Percentiles rank a stretch among this genome's conserved stretches.
phyloP scores from a whole-genome alignment of 768 basidiomycete genomes.

The Psilocybe subaeruginosa region DNA sequence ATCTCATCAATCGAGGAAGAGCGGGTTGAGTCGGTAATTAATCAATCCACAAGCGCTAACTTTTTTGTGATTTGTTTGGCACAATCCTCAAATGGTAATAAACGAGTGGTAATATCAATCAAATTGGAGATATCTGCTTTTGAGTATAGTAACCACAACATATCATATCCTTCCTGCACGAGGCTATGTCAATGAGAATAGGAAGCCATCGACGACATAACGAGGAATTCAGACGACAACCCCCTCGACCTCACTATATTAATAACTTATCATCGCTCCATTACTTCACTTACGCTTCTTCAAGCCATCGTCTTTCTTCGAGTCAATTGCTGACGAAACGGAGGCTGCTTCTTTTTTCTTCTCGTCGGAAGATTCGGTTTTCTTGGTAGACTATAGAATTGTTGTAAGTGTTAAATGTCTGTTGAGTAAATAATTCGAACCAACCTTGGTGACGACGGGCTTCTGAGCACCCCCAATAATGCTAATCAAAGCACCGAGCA shows the following conservation, averaged over 20 bases:
- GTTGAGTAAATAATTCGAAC: slow-evolving; percentile 15
- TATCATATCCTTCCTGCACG: neutral
- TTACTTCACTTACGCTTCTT: slow-evolving; percentile 69
- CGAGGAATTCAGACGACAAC: slow-evolving; percentile 17
- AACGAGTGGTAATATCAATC: slow-evolving; percentile 8
- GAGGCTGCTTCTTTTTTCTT: slow-evolving; percentile 65
- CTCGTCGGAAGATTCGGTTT: slow-evolving; percentile 72
- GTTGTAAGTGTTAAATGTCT: slow-evolving; percentile 2
- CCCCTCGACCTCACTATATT: slow-evolving; percentile 9
- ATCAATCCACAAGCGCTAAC: neutral
- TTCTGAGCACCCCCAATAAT: slow-evolving; percentile 76
- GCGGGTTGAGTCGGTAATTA: neutral
- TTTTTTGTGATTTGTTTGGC: slow-evolving; percentile 15
- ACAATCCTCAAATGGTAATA: slow-evolving; percentile 5
- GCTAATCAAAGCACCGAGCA: slow-evolving; percentile 81
- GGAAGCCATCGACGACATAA: slow-evolving; percentile 15
- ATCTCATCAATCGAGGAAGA: neutral
- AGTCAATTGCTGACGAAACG: slow-evolving; percentile 72
- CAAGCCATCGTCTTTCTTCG: slow-evolving; percentile 71
- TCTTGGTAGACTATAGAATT: slow-evolving; percentile 64
- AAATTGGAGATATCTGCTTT: slow-evolving; percentile 15
- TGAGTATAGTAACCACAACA: slow-evolving; percentile 18
- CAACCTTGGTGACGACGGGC: slow-evolving; percentile 71
- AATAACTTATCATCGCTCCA: slow-evolving; percentile 19
- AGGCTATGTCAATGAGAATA: slow-evolving; percentile 7